Percentiles rank a stretch among this genome's conserved stretches.
Evolutionary conservation across 2,329 filamentous ascomycete species (phyloP).

Genomic region (Hirsutella thompsonii): DNA sequence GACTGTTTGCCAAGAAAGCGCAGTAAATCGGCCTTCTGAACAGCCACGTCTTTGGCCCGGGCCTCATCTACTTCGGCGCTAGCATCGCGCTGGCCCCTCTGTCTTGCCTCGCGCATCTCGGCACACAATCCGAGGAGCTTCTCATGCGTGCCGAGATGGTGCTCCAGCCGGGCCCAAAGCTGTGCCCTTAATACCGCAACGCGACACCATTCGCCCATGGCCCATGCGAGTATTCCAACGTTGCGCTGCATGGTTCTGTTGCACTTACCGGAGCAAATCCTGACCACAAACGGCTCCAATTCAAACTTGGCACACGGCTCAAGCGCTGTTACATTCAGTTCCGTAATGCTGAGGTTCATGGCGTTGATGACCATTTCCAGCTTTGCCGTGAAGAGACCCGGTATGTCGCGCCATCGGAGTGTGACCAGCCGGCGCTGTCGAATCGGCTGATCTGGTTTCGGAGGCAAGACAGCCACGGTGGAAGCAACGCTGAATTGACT

Average conservation of each 20-base stretch:
- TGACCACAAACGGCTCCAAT: conserved; percentile 38
- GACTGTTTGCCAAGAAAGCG: conserved; percentile 39
- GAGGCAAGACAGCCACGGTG: conserved; percentile 31
- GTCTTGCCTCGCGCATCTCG: conserved; percentile 9
- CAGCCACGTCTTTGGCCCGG: conserved; percentile 4
- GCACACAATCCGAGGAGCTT: conserved; percentile 10
- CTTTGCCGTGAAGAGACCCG: conserved; percentile 43
- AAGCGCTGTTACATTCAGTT: conserved; percentile 40
- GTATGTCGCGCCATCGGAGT: conserved; percentile 24
- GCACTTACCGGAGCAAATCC: conserved; percentile 22
- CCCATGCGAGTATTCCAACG: conserved; percentile 49
- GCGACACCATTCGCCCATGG: conserved; percentile 55
- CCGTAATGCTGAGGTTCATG: conserved; percentile 33
- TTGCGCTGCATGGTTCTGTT: conserved; percentile 40
- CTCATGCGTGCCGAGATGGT: conserved; percentile 26
- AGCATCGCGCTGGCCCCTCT: conserved; percentile 10
- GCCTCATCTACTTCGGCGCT: conserved; percentile 11
- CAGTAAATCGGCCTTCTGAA: conserved; percentile 29
- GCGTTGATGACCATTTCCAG: conserved; percentile 47
- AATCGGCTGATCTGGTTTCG: conserved; percentile 18
- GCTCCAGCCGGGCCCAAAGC: conserved; percentile 46
- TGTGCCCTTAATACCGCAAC: conserved; percentile 44
- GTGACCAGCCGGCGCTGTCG: conserved; percentile 45
- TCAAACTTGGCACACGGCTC: conserved; percentile 47
- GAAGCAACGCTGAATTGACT: conserved; percentile 53